A percentile compares a stretch with the other conserved stretches of the same genome.
These are phyloP conservation scores for Viola pubescens DNA, from an alignment of 441 rosid species.

Conservation along the genomic window DNA sequence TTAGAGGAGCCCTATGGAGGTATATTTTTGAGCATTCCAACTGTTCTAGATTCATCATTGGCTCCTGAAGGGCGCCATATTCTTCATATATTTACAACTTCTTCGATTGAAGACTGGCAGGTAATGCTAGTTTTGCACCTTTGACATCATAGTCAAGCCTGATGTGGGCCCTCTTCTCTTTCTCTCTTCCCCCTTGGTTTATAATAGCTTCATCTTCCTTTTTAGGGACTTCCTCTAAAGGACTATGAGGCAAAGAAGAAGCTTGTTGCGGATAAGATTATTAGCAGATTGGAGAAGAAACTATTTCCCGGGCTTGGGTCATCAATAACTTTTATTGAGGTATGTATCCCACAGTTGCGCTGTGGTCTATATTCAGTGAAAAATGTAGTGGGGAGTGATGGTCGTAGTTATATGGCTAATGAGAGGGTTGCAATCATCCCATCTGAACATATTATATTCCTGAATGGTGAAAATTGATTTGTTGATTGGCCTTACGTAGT, in stretches of 20 bases:
- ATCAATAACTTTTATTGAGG: conserved; percentile 81
- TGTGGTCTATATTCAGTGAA: neutral
- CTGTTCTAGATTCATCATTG: conserved; percentile 77
- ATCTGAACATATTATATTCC: neutral
- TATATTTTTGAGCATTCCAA: conserved; percentile 95
- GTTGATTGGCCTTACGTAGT: conserved; percentile 1
- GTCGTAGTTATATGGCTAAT: neutral
- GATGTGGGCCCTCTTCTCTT: neutral
- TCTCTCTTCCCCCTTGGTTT: neutral
- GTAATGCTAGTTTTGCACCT: conserved; percentile 24
- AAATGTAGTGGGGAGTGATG: neutral
- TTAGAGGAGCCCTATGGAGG: conserved; percentile 84
- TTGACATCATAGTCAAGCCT: conserved; percentile 4
- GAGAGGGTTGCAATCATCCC: neutral
- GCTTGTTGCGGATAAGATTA: conserved; percentile 52
- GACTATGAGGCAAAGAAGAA: conserved; percentile 82
- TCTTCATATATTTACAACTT: conserved; percentile 84
- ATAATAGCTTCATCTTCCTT: conserved; percentile 12
- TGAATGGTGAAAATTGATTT: neutral
- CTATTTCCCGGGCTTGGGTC: conserved; percentile 78
- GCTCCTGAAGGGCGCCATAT: conserved; percentile 83
- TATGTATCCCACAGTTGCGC: conserved; percentile 18
- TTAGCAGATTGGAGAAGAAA: conserved; percentile 72
- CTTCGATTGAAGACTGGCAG: conserved; percentile 89
- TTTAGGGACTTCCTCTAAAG: conserved; percentile 62